Base-by-base conservation (phyloP, 202 grass and related monocot species). In the Setaria italica region DNA sequence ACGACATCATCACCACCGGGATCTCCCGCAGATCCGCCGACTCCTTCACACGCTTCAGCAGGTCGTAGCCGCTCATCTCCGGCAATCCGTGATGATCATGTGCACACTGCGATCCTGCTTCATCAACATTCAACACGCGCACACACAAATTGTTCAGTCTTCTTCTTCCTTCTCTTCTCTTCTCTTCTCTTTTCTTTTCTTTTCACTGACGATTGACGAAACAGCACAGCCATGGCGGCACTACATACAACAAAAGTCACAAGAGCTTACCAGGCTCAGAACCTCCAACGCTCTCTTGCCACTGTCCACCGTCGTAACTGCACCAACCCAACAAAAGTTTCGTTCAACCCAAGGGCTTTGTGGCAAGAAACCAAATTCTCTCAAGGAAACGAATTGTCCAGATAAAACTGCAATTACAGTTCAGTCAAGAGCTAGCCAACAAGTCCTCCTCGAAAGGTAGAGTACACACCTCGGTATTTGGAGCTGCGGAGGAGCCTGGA, bases 61-160 rank as follows among this genome's bases (percentile, higher is more conserved):
- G 92, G 30, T 97, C 92, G 81, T 92, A 94, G 4, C 95, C 95
- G 46, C 77, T 94, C 92, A 97, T 97, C 75, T 94, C 92, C 50
- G 95, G 95, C 92, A 97, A 85, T 97, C 95, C 0, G 95, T 97
- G 81, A 97, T 90, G 41, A 97, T 88, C 76, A 94, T 72, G 45
- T 86, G 75, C 79, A 97, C 90, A 34, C 58, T 82, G 47, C 14
- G 84, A 60, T 91, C 92, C 92, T 94, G 81, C 29, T 68, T 19
- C 13, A 20, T 60, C 6, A 58, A 1, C 12, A 25, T 25, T 25
- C 25, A 25, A 49, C 20, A 19, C 51, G 3, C 64, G 35, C 29
- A 47, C 45, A 39, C 1, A 14, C 48, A 72, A 7, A 14, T 51
- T 29, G 6, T 57, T 57, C 16, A 2, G 6, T 55, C 51, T 19